Evolutionary conservation across 2,329 filamentous ascomycete genomes (phyloP), one percentile per base, ranked within the genome.

Genomic region (Teratosphaeria zuluensis): DNA sequence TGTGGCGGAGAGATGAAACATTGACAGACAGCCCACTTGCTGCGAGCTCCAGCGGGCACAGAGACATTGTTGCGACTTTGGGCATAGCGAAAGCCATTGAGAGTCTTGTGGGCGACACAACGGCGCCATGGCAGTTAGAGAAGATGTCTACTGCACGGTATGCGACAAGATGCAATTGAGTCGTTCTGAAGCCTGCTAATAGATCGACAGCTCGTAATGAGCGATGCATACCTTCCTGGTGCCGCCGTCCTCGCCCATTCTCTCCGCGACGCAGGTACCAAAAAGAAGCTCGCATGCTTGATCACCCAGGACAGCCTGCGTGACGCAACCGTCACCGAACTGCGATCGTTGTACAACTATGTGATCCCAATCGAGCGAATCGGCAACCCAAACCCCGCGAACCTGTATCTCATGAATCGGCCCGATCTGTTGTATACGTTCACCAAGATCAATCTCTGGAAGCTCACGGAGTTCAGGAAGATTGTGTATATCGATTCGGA

Each of bases 401-500:
- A 97, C 69, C 83, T 99, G 58, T 85, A 87, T 73, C 82, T 97
- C 58, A 96, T 99, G 92, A 86, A 91, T 72, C 89, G 94, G 56
- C 83, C 86, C 63, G 94, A 99, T 70, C 81, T 99, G 55, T 86
- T 92, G 69, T 92, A 91, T 31, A 89, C 92, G 63, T 97, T 97
- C 71, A 97, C 94, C 65, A 99, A 99, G 78, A 92, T 99, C 75
- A 86, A 90, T 65, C 80, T 99, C 19, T 99, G 94, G 94, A 89
- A 87, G 64, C 88, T 92, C 74, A 87, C 84, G 2, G 90, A 96
- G 70, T 99, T 92, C 74, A 84, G 87, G 64, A 92, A 88, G 76
- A 90, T 99, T 58, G 89, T 99, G 59, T 99, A 97, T 74, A 81
- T 99, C 63, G 94, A 99, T 72, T 89, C 92, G 62, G 94, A 99